Base-by-base conservation (phyloP, 129 eudicot species). In the Pseudognaphalium luteoalbum region DNA sequence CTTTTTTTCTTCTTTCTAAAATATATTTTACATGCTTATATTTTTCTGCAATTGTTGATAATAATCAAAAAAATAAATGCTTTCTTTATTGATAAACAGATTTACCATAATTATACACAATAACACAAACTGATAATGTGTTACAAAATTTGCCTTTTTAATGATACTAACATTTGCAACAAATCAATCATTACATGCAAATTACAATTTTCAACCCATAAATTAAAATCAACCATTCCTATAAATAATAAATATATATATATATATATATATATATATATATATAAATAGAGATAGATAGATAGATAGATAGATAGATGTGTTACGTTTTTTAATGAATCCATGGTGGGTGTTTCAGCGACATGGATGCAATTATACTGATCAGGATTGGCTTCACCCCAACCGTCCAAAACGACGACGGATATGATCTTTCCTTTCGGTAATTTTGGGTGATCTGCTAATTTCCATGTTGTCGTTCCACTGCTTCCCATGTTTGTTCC, bases 281-380 rank as follows among this genome's bases (percentile, higher is more conserved):
- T 4, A 7, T 6, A 30, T 21, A 25, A 22, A 44, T n/a, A 76
- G 7, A 41, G n/a, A 67, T 16, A 47, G 1, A 47, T 1, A 44
- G 52, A 67, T 16, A 47, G 1, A 47, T 1, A 44, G 52, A 42
- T 42, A 3, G 50, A 30, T 52, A 66, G n/a, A 58, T 6, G 39
- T 42, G 7, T 0, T 83, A 93, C 98, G 42, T 82, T 82, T 65
- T 91, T 93, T 5, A 93, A 85, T 4, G 98, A 88, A 80, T 93
- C 98, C 98, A 93, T 93, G 65, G 86, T 80, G 16, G 98, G 97
- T 5, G 98, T 93, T 1, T 91, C 87, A 37, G 98, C 98, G 32
- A 87, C 85, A 81, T 89, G 94, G 85, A 93, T 93, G 66, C 97
- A 90, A 66, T 93, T 93, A 59, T 83, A 93, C 73, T 88, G 52